Conservation (phyloP, 1,284 basidiomycete genomes). For the Porogramme epimiltina region DNA sequence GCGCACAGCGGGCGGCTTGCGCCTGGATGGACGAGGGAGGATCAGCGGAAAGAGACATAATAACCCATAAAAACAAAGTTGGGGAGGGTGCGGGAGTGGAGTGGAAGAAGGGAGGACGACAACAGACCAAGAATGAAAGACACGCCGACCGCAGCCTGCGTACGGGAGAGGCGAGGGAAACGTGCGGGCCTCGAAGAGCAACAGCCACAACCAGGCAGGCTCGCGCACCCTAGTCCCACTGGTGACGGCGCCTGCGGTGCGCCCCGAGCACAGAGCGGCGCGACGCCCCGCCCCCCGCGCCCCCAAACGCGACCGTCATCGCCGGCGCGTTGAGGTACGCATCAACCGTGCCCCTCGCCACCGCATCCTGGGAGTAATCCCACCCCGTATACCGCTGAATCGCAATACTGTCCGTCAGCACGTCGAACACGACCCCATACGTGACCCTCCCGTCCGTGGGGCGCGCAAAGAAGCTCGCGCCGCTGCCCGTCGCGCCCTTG, state of each 20-base stretch:
- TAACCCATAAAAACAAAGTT: no score
- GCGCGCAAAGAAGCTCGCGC: constrained; percentile 28
- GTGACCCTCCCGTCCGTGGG: constrained; percentile 24
- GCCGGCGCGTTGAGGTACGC: constrained; percentile 27
- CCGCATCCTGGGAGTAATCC: constrained; percentile 26
- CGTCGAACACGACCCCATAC: constrained; percentile 30
- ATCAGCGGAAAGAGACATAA: no score
- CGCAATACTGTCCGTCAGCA: constrained; percentile 30
- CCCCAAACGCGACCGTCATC: constrained; percentile 23
- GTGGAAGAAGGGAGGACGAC: no score
- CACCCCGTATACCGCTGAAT: constrained; percentile 29
- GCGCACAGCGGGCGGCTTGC: no score
- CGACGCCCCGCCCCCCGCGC: background rate
- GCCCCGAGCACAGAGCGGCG: background rate
- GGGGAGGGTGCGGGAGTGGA: no score
- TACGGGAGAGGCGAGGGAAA: no score
- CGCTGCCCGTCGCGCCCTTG: constrained; percentile 35
- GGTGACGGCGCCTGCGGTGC: background rate
- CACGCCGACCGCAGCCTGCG: no score
- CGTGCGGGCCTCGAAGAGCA: no score
- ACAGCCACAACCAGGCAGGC: no score
- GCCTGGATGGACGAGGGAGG: no score
- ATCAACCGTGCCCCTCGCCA: constrained; percentile 29
- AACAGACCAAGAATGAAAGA: no score
- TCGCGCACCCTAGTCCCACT: no score